Percentiles rank a stretch among this genome's conserved stretches.
phyloP scores from a whole-genome alignment of 495 filamentous ascomycete genomes.

The Podospora bellae-mahoneyi region DNA sequence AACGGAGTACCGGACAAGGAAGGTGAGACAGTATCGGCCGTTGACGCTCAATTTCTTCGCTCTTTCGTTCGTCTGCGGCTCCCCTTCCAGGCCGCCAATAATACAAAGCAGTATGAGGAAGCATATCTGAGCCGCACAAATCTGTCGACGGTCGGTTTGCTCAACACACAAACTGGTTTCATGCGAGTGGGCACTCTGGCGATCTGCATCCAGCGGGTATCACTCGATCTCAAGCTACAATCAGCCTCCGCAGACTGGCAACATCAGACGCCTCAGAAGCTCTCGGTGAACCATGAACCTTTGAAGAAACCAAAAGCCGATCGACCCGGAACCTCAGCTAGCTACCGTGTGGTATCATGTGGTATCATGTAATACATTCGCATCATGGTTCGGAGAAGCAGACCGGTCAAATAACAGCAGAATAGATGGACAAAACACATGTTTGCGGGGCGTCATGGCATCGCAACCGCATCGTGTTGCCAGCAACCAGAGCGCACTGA shows the following conservation, averaged over 20 bases:
- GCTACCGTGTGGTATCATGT: neutral
- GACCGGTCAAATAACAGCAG: neutral
- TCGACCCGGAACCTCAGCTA: neutral
- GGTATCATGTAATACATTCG: too few species aligned
- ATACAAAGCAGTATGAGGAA: too few species aligned
- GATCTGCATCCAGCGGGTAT: neutral
- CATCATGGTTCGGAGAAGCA: neutral
- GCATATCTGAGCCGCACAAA: neutral
- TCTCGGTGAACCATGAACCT: neutral
- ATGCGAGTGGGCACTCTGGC: slow-evolving; percentile 6
- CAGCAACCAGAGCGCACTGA: slow-evolving; percentile 9
- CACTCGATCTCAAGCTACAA: neutral
- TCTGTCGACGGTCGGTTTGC: neutral
- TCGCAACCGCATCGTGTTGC: neutral
- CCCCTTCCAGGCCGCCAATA: too few species aligned
- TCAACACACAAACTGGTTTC: neutral
- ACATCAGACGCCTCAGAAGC: slow-evolving; percentile 1
- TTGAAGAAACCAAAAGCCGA: neutral
- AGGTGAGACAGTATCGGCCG: too few species aligned
- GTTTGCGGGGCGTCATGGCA: neutral
- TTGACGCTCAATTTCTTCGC: too few species aligned
- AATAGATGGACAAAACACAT: neutral
- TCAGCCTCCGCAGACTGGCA: slow-evolving; percentile 1
- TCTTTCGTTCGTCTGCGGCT: too few species aligned
- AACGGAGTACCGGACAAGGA: too few species aligned